phyloP scores from a whole-genome alignment of 2,329 filamentous ascomycete species.

The Sporothrix pseudoabietina region DNA sequence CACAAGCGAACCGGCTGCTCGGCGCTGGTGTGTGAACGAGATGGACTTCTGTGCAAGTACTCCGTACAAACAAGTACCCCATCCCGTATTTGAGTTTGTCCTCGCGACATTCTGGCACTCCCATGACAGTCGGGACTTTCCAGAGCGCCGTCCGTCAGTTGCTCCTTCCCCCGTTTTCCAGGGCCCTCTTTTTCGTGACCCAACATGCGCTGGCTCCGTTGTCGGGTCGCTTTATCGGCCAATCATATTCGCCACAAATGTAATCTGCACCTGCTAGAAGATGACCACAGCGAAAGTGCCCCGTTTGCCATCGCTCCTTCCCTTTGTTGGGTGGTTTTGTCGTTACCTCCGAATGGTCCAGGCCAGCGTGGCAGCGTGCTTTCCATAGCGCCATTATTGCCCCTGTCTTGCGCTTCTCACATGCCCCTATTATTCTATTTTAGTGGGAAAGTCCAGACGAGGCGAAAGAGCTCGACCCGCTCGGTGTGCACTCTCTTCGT shows the following conservation, averaged over 20 bases:
- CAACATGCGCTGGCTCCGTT: conserved; percentile 22
- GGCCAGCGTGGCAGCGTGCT: neutral
- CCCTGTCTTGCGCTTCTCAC: neutral
- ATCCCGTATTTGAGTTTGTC: neutral
- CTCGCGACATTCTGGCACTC: neutral
- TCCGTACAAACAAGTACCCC: neutral
- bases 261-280: conserved; percentile 23
- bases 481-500: neutral
- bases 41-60: neutral
- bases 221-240: conserved; percentile 22
- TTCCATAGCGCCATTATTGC: neutral
- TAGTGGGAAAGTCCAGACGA: neutral
- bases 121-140: neutral
- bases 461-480: neutral
- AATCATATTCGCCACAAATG: conserved; percentile 24
- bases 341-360: neutral
- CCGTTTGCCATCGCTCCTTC: conserved; percentile 17
- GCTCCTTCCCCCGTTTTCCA: conserved; percentile 4
- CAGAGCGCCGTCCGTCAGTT: neutral
- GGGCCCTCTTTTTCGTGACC: neutral
- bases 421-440: neutral
- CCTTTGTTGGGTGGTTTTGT: conserved; percentile 1
- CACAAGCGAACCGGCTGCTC: conserved; percentile 14
- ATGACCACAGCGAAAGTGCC: neutral
- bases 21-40: neutral